phyloP scores from a whole-genome alignment of 164 flowering plant species.

The Protea cynaroides region DNA sequence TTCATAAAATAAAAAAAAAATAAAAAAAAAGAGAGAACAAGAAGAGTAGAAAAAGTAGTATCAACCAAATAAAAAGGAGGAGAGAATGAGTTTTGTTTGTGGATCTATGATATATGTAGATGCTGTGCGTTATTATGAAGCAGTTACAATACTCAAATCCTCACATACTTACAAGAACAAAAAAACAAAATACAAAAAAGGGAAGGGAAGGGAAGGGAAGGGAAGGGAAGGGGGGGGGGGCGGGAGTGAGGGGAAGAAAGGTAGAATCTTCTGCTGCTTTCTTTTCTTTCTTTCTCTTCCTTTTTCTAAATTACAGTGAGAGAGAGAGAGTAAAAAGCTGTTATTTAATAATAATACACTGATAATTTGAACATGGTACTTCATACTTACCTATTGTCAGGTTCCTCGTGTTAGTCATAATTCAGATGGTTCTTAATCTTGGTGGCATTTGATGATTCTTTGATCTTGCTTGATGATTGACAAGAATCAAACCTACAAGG shows the following conservation, averaged over 20 bases:
- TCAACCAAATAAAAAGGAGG: background rate
- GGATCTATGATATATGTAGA: slow-evolving; percentile 27
- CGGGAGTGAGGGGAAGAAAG: background rate
- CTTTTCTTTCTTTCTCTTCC: no score
- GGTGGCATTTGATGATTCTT: slow-evolving; percentile 28
- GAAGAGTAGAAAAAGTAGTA: slow-evolving; percentile 11
- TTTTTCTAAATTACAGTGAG: background rate
- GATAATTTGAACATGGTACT: slow-evolving; percentile 6
- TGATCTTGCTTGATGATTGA: slow-evolving; percentile 43
- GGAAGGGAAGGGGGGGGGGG: no score
- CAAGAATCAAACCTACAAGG: slow-evolving; percentile 53
- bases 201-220: no score
- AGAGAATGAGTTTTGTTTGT: slow-evolving; percentile 17
- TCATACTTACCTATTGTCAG: no score
- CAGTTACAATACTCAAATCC: slow-evolving; percentile 28
- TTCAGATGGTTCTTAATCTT: slow-evolving; percentile 27
- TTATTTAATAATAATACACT: background rate
- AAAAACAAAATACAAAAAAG: slow-evolving; percentile 1
- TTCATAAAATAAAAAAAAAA: slow-evolving; percentile 20
- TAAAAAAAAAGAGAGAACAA: slow-evolving; percentile 19
- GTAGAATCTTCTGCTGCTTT: slow-evolving; percentile 17
- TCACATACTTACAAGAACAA: slow-evolving; percentile 23
- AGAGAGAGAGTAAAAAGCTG: background rate
- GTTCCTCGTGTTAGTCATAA: slow-evolving; percentile 13
- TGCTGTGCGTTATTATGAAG: slow-evolving; percentile 45